Evolutionary conservation across 2,329 filamentous ascomycete genomes (phyloP).

Genomic region (Exserohilum turcica): DNA sequence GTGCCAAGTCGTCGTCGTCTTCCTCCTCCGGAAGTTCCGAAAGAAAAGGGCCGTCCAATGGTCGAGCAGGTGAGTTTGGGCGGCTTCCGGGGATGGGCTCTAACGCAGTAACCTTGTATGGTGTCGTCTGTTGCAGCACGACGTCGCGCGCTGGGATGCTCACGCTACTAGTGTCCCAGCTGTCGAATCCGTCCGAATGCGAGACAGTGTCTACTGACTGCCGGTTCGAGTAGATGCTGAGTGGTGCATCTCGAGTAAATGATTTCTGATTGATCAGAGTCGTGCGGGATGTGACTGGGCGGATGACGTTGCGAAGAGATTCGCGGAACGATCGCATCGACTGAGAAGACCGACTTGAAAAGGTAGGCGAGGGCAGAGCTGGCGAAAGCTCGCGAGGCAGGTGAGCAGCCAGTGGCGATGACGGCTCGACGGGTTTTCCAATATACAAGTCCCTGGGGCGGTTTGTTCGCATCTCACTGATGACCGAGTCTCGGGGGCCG

Average conservation of each 20-base stretch:
- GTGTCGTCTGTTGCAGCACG: constrained; percentile 38
- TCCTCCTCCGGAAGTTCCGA: constrained; percentile 32
- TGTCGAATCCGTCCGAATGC: constrained; percentile 68
- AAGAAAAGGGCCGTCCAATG: constrained; percentile 59
- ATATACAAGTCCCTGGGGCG: constrained; percentile 33
- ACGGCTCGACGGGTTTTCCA: constrained; percentile 29
- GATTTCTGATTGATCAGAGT: constrained; percentile 43
- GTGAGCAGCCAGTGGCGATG: constrained; percentile 30
- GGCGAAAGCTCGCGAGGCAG: constrained; percentile 13
- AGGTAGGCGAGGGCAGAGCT: constrained; percentile 44
- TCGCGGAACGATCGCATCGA: constrained; percentile 45
- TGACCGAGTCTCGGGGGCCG: constrained; percentile 43
- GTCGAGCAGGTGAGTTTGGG: constrained; percentile 66
- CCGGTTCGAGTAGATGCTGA: constrained; percentile 43
- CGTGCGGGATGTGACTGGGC: constrained; percentile 45
- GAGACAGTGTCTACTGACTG: constrained; percentile 45
- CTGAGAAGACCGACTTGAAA: constrained; percentile 42
- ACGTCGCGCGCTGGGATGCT: constrained; percentile 65
- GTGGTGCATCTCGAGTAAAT: constrained; percentile 34
- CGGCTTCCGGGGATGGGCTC: constrained; percentile 74
- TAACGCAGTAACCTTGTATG: constrained; percentile 58
- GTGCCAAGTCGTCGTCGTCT: constrained; percentile 37
- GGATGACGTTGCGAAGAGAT: constrained; percentile 47
- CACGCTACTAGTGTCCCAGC: constrained; percentile 74
- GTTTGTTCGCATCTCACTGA: constrained; percentile 41